Base-by-base conservation (phyloP, 2,329 filamentous ascomycete genomes). In the Hypomyces rosellus region DNA sequence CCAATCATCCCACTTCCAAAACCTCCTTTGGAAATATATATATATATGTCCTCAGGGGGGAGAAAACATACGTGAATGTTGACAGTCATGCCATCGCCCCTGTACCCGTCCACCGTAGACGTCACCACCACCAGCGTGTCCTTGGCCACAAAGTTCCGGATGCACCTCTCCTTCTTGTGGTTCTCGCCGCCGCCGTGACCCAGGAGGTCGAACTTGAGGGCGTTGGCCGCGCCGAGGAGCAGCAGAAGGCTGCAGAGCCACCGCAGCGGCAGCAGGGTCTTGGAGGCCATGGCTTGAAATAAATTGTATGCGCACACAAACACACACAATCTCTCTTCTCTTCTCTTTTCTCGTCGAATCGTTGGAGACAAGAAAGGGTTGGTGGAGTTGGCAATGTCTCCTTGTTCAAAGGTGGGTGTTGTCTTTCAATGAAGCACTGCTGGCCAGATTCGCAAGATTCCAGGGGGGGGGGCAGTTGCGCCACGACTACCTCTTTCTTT, bases 71-170 rank as follows among this genome's bases (percentile, higher is more conserved):
- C 92, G 72, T 95, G 86, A 79, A 99, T 93, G 69, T 97, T 95
- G 57, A 97, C 82, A 61, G 81, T 74, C 82, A 95, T 91, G 48
- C 93, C 93, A 75, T 99, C 93, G 52, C 90, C 92, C 72, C 86
- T 88, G 59, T 74, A 74, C n/a, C 93, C 93, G 66, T 85, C 82
- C 50, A 96, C 79, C 53, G 84, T 96, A 49, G 91, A 88, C 51
- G 92, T 97, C 48, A 99, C 92, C 34, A 97, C 92, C 39, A 99
- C 93, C 58, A 99, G 76, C 57, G 93, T 95, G 66, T 96, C 90
- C 71, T 84, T 87, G 54, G 82, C 80, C 58, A 96, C 91, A 69
- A 96, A 99, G 75, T 99, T 99, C 68, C 92, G 84, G 69, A 99
- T 88, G 75, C 93, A 99, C 74, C 92, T 82, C 73, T 92, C 87